Base-by-base conservation (phyloP, 768 basidiomycete genomes). In the Rickenella mellea region DNA sequence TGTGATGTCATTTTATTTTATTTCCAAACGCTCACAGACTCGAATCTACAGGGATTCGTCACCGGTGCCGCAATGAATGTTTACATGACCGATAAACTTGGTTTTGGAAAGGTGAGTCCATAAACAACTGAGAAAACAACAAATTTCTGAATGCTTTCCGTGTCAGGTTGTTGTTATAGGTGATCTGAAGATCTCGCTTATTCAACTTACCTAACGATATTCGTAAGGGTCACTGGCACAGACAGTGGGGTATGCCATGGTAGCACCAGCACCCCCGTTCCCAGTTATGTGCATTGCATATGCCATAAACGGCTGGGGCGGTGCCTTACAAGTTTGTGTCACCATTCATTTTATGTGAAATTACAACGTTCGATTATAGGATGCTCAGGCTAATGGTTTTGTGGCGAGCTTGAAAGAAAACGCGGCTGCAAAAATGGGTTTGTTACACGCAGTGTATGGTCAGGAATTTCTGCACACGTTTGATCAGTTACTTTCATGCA, bases 311-410 rank as follows among this genome's bases (percentile, higher is more conserved):
- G 72, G 72, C 1, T 54, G 71, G 22, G 70, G 67, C 10, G 45
- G 70, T 44, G 66, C 72, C 17, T 36, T 70, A 17, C 65, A 69
- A 61, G 80, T 76, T 44, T 31, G 54, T 39, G 40, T 6, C 14
- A 9, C 20, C 14, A 15, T 15, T 28, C 11, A 41, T 14, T 14
- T 15, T 6, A 19, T 39, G 19, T 37, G 21, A 9, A 27, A 4
- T 31, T 20, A 14, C 12, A 21, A 21, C 24, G 26, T 41, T 40
- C 11, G 43, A 22, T 31, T 38, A 22, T 11, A 71, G 64, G 68
- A 74, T 39, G 68, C 72, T 14, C 71, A 71, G 49, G 64, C 65
- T 11, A 76, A 73, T 42, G 66, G 68, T 2, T 66, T 69, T 24
- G 60, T 67, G 2, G 65, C 68, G 0, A 58, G 65, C 19, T 49